A percentile compares a stretch with the other conserved stretches of the same genome.
Evolutionary conservation across 2,329 filamentous ascomycete species (phyloP).

Genomic region (Plectosphaerella cucumerina): DNA sequence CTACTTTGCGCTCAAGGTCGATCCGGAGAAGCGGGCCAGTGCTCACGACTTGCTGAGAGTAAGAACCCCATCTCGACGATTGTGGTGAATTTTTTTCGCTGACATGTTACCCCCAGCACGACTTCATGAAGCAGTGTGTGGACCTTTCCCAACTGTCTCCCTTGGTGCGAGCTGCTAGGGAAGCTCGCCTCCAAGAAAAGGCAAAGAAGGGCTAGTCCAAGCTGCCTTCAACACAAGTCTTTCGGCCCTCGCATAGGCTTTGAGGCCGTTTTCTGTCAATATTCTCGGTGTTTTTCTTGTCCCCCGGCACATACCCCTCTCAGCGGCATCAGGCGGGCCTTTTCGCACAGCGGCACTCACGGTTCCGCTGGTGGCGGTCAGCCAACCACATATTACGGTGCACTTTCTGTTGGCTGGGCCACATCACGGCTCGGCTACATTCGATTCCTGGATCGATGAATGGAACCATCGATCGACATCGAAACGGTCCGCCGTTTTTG

Average conservation of each 20-base stretch:
- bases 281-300: not conserved
- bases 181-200: conserved; percentile 82
- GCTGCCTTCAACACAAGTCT: not conserved
- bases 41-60: conserved; percentile 92
- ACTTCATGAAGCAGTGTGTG: conserved; percentile 74
- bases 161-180: conserved; percentile 78
- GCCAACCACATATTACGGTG: too few relatives aligned
- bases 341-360: too few relatives aligned
- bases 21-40: conserved; percentile 93
- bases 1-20: conserved; percentile 89
- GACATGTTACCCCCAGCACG: conserved; percentile 49
- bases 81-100: not conserved
- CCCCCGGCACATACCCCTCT: not conserved
- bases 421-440: too few relatives aligned
- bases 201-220: conserved; percentile 55
- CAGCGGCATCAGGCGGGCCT: too few relatives aligned
- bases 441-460: too few relatives aligned
- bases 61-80: conserved; percentile 31
- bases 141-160: conserved; percentile 76
- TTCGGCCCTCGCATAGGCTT: not conserved
- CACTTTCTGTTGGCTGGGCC: too few relatives aligned
- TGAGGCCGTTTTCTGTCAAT: too few relatives aligned
- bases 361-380: too few relatives aligned
- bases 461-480: too few relatives aligned
- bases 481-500: not conserved